These are phyloP conservation scores for Zychaea mexicana DNA, from an alignment of 371 early-diverging fungal species.

Conservation along the genomic window DNA sequence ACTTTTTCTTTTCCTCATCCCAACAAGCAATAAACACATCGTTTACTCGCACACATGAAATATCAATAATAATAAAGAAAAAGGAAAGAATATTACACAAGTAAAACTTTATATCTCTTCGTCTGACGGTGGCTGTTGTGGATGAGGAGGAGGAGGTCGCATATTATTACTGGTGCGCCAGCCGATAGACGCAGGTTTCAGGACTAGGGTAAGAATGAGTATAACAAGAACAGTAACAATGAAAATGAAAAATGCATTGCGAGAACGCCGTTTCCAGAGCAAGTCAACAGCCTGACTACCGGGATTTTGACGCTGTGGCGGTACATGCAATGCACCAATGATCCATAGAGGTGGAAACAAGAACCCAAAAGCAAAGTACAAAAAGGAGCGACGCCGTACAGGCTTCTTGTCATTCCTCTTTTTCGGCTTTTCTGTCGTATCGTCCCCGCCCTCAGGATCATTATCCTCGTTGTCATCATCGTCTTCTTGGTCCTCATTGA, in stretches of 20 bases:
- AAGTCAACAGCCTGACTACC: constrained; percentile 18
- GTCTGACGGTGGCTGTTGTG: too few relatives aligned
- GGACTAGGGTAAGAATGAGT: constrained; percentile 15
- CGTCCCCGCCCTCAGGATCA: too few relatives aligned
- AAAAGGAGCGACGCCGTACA: constrained; percentile 18
- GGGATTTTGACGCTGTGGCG: constrained; percentile 6
- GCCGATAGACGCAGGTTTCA: constrained; percentile 22
- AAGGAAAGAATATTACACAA: too few relatives aligned
- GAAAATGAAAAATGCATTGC: constrained; percentile 22
- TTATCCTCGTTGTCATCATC: constrained; percentile 3
- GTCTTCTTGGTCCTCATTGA: not conserved
- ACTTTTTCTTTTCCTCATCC: not conserved
- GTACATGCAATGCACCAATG: constrained; percentile 25
- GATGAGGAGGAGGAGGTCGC: not conserved
- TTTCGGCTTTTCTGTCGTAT: not conserved
- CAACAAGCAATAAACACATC: too few relatives aligned
- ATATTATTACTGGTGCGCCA: constrained; percentile 9
- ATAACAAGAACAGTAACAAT: constrained; percentile 7
- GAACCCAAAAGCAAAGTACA: constrained; percentile 37
- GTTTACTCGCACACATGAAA: too few relatives aligned
- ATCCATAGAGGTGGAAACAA: constrained; percentile 44
- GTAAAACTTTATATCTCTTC: too few relatives aligned
- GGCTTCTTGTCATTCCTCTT: not conserved
- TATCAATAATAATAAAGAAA: too few relatives aligned
- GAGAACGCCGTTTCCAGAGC: constrained; percentile 22